These are phyloP conservation scores for Phaeosphaeria sp. DNA, from an alignment of 2,329 filamentous ascomycete genomes.

Conservation along the genomic window DNA sequence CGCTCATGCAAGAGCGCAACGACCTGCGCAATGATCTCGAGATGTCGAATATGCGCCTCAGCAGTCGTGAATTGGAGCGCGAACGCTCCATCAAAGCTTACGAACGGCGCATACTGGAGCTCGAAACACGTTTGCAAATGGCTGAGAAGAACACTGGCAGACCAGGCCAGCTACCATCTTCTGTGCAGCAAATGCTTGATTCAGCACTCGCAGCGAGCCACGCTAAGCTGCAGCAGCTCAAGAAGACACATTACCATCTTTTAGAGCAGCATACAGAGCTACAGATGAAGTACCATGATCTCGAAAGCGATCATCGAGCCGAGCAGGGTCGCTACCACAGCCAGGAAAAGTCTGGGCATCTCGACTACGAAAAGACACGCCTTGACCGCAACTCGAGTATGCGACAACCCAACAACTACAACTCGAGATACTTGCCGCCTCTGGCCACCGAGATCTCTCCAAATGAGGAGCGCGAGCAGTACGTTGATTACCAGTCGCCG, in stretches of 20 bases:
- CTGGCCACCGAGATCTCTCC: constrained; percentile 24
- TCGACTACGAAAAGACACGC: constrained; percentile 24
- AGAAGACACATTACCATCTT: constrained; percentile 60
- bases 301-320: constrained; percentile 44
- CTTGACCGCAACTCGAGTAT: constrained; percentile 37
- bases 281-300: constrained; percentile 53
- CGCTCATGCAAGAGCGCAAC: constrained; percentile 64
- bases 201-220: constrained; percentile 56
- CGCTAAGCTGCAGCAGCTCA: constrained; percentile 56
- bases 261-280: constrained; percentile 59
- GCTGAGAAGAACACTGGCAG: constrained; percentile 29
- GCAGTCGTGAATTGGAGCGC: constrained; percentile 58
- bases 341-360: constrained; percentile 24
- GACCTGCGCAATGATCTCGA: constrained; percentile 66
- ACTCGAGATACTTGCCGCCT: constrained; percentile 32
- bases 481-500: constrained; percentile 39
- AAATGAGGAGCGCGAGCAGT: constrained; percentile 37
- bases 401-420: constrained; percentile 26
- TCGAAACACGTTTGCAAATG: constrained; percentile 47
- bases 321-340: constrained; percentile 29
- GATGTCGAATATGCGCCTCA: constrained; percentile 64
- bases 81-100: constrained; percentile 56
- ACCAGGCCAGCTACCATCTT: constrained; percentile 45
- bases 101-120: constrained; percentile 55
- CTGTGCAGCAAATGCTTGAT: constrained; percentile 57